Evolutionary conservation across 305 asterid species (phyloP).

Genomic region (Fraxinus greggii): DNA sequence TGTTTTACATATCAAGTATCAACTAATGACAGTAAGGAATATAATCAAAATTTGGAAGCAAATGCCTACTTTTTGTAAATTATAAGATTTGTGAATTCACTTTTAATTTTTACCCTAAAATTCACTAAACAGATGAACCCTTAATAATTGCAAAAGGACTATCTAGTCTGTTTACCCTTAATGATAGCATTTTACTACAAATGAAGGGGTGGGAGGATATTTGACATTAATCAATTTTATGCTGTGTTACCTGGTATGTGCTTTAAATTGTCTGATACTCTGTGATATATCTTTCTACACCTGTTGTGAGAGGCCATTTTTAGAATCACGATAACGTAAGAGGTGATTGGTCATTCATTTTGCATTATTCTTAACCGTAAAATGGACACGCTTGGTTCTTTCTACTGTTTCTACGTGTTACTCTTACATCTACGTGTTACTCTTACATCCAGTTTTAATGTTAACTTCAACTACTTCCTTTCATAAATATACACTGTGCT

Average conservation of each 20-base stretch:
- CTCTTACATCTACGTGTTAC: constrained; percentile 1
- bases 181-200: neutral
- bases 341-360: neutral
- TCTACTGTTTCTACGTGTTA: neutral
- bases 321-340: neutral
- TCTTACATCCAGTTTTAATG: constrained; percentile 10
- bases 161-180: neutral
- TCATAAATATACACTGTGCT: neutral
- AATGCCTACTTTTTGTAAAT: neutral
- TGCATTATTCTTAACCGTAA: neutral
- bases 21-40: neutral
- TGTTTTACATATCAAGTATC: neutral
- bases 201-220: neutral
- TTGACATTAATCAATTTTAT: neutral
- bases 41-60: neutral
- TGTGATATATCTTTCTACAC: neutral
- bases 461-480: neutral
- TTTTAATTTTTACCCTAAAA: neutral
- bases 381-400: neutral
- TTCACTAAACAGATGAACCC: neutral
- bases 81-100: neutral
- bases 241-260: neutral
- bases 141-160: neutral
- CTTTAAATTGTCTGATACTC: neutral
- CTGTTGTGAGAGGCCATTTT: neutral